Evolutionary conservation across 139 green algal genomes (phyloP).

Genomic region (Ettlia oleoabundans): DNA sequence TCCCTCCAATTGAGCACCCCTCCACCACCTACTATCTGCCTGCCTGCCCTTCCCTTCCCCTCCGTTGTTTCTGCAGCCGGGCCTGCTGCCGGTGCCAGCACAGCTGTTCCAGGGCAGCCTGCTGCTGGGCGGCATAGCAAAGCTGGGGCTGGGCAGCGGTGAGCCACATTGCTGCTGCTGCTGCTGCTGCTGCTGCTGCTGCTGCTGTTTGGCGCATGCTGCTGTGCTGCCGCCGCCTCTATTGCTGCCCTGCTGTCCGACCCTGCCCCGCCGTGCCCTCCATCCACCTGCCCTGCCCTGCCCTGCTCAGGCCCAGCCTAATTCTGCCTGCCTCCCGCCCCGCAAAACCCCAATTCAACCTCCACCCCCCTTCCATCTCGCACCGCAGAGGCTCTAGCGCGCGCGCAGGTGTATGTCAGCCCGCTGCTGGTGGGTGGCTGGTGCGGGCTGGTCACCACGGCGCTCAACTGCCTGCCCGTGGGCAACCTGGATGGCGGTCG

Average conservation of each 20-base stretch:
- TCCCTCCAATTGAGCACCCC: too few relatives aligned
- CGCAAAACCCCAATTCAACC: neutral
- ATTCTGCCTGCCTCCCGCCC: neutral
- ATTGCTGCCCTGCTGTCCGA: neutral
- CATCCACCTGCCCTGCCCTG: neutral
- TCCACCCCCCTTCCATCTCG: neutral
- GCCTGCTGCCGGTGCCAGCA: slow-evolving; percentile 84
- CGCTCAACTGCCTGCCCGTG: slow-evolving; percentile 88
- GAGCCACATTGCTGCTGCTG: neutral
- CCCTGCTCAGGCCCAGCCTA: neutral
- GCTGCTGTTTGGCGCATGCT: neutral
- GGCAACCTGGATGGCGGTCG: slow-evolving; percentile 84
- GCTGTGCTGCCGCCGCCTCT: neutral
- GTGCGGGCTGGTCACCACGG: slow-evolving; percentile 81
- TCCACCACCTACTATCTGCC: too few relatives aligned
- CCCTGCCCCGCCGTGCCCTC: too few relatives aligned
- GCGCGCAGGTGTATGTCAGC: slow-evolving; percentile 57
- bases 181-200: neutral
- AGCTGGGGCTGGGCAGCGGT: slow-evolving; percentile 59
- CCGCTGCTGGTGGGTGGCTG: slow-evolving; percentile 81
- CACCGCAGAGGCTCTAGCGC: slow-evolving; percentile 30
- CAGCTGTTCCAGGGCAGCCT: slow-evolving; percentile 84
- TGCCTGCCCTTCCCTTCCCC: neutral
- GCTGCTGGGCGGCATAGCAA: slow-evolving; percentile 69
- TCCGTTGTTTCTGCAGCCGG: slow-evolving; percentile 12